phyloP scores from a whole-genome alignment of 352 stramenopile genomes.

The Globisporangium abappressorium region DNA sequence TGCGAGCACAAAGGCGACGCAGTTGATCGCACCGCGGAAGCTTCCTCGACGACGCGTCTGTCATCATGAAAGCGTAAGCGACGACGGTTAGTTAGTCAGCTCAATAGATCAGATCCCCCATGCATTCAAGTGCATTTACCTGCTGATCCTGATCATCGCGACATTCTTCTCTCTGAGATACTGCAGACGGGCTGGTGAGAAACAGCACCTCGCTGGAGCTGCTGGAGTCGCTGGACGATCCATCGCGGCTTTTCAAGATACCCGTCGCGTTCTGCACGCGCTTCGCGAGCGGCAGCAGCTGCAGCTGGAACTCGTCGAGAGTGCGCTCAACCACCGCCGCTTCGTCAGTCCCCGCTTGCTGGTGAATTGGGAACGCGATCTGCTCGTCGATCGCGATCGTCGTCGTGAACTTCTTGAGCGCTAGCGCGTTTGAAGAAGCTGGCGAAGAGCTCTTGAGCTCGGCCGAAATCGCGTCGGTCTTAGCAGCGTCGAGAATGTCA shows the following conservation, averaged over 20 bases:
- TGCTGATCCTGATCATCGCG: too few species aligned
- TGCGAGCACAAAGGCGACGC: conserved; percentile 46
- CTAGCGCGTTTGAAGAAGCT: conserved; percentile 15
- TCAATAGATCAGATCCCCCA: background rate
- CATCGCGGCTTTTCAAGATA: conserved; percentile 21
- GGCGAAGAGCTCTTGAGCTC: conserved; percentile 24
- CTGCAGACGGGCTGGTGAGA: background rate
- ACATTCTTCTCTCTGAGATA: background rate
- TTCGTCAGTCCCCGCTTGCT: background rate
- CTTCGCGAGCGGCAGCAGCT: conserved; percentile 43
- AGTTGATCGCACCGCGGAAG: conserved; percentile 49
- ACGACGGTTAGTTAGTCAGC: background rate
- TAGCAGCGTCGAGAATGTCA: conserved; percentile 40
- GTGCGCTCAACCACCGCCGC: conserved; percentile 30
- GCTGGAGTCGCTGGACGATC: conserved; percentile 11
- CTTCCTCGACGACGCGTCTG: conserved; percentile 27
- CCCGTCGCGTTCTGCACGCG: conserved; percentile 37
- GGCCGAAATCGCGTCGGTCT: conserved; percentile 20
- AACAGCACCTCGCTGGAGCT: conserved; percentile 6
- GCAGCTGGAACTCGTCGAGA: conserved; percentile 42
- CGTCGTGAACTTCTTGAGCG: conserved; percentile 34
- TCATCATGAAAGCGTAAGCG: conserved; percentile 11
- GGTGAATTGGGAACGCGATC: conserved; percentile 20
- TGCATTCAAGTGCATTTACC: background rate
- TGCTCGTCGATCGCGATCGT: conserved; percentile 46